phyloP scores from a whole-genome alignment of 352 stramenopile species.

The Globisporangium viniferum region DNA sequence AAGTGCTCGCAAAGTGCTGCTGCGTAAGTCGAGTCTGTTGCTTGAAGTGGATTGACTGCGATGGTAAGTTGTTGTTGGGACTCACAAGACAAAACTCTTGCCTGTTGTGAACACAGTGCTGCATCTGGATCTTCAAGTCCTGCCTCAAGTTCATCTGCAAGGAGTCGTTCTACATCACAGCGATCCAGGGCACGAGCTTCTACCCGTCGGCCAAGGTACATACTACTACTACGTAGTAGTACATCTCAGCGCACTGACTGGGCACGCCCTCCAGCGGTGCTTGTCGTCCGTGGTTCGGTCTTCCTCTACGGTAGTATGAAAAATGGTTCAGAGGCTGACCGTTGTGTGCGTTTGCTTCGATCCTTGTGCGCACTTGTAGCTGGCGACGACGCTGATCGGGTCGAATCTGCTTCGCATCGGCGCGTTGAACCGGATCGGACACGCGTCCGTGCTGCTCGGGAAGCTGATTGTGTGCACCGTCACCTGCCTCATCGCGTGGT shows the following conservation, averaged over 20 bases:
- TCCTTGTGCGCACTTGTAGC: neutral
- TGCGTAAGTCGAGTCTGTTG: constrained; percentile 60
- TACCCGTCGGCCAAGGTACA: constrained; percentile 69
- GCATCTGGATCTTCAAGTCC: constrained; percentile 81
- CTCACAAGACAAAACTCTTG: neutral
- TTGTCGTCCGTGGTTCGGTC: too few species aligned
- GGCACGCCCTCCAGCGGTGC: too few species aligned
- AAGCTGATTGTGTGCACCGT: constrained; percentile 71
- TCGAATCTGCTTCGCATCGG: constrained; percentile 32
- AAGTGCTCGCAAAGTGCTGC: constrained; percentile 53
- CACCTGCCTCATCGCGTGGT: constrained; percentile 65
- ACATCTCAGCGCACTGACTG: too few species aligned
- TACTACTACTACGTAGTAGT: too few species aligned
- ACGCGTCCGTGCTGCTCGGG: constrained; percentile 33
- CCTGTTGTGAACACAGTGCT: constrained; percentile 49
- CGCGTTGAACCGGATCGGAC: constrained; percentile 28
- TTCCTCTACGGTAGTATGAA: neutral
- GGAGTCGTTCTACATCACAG: constrained; percentile 75
- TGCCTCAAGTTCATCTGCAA: constrained; percentile 86
- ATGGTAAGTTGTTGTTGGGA: constrained; percentile 1
- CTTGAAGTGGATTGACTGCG: neutral
- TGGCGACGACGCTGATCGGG: constrained; percentile 24
- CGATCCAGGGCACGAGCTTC: constrained; percentile 77
- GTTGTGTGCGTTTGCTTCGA: neutral
- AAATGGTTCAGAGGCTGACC: neutral